These are phyloP conservation scores for Stenocarpella maydis DNA, from an alignment of 2,329 filamentous ascomycete genomes.

Conservation along the genomic window DNA sequence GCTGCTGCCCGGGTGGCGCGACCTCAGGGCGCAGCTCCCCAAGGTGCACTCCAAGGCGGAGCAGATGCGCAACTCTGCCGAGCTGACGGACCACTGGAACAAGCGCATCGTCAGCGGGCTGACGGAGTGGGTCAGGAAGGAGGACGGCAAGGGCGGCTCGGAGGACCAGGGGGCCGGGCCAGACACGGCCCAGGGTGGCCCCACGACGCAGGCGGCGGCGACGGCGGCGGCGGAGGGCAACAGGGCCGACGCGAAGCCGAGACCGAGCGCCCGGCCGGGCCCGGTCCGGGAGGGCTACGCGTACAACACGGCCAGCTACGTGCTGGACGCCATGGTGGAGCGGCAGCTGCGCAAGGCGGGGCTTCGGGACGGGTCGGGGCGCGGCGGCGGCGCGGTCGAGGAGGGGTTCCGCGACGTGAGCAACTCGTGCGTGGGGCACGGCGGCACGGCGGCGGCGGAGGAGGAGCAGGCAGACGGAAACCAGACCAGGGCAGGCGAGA, in stretches of 20 bases:
- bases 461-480: background rate
- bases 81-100: conserved; percentile 62
- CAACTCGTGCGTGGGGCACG: conserved; percentile 50
- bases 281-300: conserved; percentile 53
- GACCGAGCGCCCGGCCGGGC: conserved; percentile 36
- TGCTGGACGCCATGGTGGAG: conserved; percentile 57
- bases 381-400: conserved; percentile 47
- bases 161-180: conserved; percentile 17
- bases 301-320: conserved; percentile 49
- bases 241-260: background rate
- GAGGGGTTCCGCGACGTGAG: conserved; percentile 53
- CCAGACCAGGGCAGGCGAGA: conserved; percentile 33
- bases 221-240: background rate
- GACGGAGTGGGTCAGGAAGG: conserved; percentile 52
- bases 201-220: background rate
- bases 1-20: conserved; percentile 61
- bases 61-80: conserved; percentile 62
- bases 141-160: conserved; percentile 36
- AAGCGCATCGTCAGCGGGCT: conserved; percentile 49
- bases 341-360: conserved; percentile 54
- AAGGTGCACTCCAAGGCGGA: conserved; percentile 57
- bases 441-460: conserved; percentile 7
- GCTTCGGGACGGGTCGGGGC: conserved; percentile 53
- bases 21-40: conserved; percentile 51
- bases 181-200: conserved; percentile 27